Conservation (phyloP, 257 asterid species). For the Rauvolfia tetraphylla region DNA sequence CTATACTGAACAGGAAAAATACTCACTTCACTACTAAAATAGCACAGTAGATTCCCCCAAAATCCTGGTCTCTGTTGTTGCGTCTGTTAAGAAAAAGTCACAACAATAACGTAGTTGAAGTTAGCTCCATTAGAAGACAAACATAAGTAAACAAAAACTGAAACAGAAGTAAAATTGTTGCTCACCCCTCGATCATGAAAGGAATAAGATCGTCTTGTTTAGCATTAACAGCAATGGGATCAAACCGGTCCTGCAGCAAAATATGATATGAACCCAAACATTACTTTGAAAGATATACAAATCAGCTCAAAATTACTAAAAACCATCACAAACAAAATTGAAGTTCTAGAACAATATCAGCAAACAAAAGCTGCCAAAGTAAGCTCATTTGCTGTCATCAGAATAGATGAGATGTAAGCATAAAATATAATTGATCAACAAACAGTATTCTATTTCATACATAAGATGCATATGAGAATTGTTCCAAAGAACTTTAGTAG, state of each 20-base stretch:
- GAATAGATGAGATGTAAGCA: background rate
- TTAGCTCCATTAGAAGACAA: conserved; percentile 9
- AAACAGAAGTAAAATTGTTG: conserved; percentile 2
- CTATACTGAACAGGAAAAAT: background rate
- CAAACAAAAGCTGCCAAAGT: background rate
- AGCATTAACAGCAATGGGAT: conserved; percentile 70
- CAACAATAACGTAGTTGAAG: background rate
- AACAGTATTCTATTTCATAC: background rate
- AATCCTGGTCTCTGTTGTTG: conserved; percentile 57
- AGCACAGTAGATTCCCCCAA: conserved; percentile 80
- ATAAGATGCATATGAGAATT: no score
- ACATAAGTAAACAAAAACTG: background rate
- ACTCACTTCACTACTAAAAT: conserved; percentile 66
- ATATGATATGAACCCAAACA: background rate
- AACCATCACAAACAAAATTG: background rate
- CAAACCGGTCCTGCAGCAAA: conserved; percentile 68
- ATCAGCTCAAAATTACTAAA: background rate
- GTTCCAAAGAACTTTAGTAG: no score
- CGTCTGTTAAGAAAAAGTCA: conserved; percentile 41
- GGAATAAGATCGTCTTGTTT: conserved; percentile 75
- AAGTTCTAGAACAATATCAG: background rate
- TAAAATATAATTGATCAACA: background rate
- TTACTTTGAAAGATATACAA: background rate
- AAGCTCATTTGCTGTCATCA: background rate
- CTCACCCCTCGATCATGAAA: conserved; percentile 80